Evolutionary conservation across 2,329 filamentous ascomycete species (phyloP), one percentile per base, ranked within the genome.

Genomic region (Epicoccum nigrum): DNA sequence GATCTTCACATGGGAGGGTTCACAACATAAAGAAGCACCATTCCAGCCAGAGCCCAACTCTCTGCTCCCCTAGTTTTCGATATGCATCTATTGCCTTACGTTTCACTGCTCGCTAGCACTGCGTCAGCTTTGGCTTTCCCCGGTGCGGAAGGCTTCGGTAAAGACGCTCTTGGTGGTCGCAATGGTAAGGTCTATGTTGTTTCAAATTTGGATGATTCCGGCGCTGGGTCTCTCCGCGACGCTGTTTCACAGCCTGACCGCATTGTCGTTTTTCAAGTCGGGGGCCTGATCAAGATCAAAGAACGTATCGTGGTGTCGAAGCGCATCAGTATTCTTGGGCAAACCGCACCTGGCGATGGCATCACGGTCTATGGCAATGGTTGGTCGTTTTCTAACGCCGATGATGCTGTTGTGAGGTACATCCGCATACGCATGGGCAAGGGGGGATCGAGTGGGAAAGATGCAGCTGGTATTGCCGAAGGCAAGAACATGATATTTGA

Each of bases 401-500:
- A 83, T 60, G 76, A 83, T 33, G 73, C 77, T 21, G 82, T 84
- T 51, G 76, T 82, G 25, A 76, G 81, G n/a, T 82, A 83, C 62
- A 75, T 83, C 16, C 76, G 80, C 15, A 77, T 84, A 45, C 77
- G 80, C 20, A 82, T 82, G 79, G 81, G 81, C 27, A 78, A 74
- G 40, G 68, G 72, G 6, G 80, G 80, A 4, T 71, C 70, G n/a
- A 76, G 75, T 2, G 80, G 80, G 7, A 84, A 84, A 60, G 80
- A 83, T 51, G 81, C 74, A 2, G 74, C 83, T 33, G 78, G 74
- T 15, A 82, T 84, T 48, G 81, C 80, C 4, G 75, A 80, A 7
- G 80, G 80, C 7, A 67, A 69, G 25, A 80, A 77, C 55, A 81
- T 84, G 72, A 83, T 84, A 37, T 81, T 84, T 56, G 81, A 83